phyloP scores from a whole-genome alignment of 2,329 filamentous ascomycete species.

The Parastagonospora avenae region DNA sequence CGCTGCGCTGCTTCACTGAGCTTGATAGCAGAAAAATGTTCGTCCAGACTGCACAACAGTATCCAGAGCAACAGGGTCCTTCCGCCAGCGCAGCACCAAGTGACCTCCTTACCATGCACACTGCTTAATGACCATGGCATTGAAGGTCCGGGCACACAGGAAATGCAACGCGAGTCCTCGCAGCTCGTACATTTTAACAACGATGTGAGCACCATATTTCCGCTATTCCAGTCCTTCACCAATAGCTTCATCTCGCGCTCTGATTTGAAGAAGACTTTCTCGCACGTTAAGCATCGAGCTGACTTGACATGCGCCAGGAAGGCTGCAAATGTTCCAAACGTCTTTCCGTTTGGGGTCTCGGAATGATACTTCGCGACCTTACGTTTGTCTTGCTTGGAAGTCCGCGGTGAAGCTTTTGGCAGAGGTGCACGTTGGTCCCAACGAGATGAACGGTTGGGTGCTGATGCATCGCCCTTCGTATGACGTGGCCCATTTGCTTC shows the following conservation, averaged over 20 bases:
- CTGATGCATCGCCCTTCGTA: background rate
- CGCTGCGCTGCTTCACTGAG: constrained; percentile 8
- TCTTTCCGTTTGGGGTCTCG: constrained; percentile 3
- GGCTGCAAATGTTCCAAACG: constrained; percentile 8
- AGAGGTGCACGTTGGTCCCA: background rate
- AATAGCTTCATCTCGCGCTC: constrained; percentile 12
- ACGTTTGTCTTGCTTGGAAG: background rate
- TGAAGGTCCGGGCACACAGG: constrained; percentile 14
- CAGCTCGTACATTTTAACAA: constrained; percentile 24
- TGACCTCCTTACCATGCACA: constrained; percentile 12
- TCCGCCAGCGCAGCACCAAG: constrained; percentile 45
- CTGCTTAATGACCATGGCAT: constrained; percentile 2
- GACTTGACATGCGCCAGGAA: constrained; percentile 16
- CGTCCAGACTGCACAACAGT: constrained; percentile 46
- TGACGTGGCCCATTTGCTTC: background rate
- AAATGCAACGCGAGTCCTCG: constrained; percentile 17
- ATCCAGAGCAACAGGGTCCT: constrained; percentile 44
- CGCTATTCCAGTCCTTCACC: constrained; percentile 21
- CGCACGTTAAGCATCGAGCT: constrained; percentile 17
- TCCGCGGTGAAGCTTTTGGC: background rate
- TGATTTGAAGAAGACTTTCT: constrained; percentile 8
- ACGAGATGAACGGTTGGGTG: background rate
- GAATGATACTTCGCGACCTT: background rate
- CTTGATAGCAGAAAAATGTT: constrained; percentile 18
- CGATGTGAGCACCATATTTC: constrained; percentile 10